A percentile compares a stretch with the other conserved stretches of the same genome.
Evolutionary conservation across 78 protist species (phyloP).

Genomic region (Dictyostelium citrinum): DNA sequence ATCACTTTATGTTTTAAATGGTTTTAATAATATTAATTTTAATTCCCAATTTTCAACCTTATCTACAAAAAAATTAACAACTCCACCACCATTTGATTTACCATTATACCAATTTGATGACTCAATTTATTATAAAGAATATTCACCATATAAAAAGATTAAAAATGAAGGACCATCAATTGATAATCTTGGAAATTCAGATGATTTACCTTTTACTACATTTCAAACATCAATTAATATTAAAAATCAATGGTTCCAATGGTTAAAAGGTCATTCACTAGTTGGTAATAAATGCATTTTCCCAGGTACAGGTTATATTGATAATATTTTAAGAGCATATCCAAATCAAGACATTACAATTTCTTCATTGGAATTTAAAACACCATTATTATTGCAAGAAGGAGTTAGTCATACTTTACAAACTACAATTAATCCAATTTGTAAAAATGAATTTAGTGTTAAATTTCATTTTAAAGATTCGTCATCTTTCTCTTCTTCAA

Average conservation of each 20-base stretch:
- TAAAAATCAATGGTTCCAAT: background rate
- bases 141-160: background rate
- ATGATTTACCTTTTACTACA: background rate
- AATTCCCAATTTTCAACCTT: background rate
- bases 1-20: background rate
- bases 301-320: constrained; percentile 47
- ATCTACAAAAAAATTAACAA: background rate
- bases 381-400: constrained; percentile 22
- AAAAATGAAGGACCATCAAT: background rate
- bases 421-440: background rate
- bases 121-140: background rate
- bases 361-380: constrained; percentile 28
- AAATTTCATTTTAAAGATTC: background rate
- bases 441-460: background rate
- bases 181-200: background rate
- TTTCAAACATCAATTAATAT: background rate
- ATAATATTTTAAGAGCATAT: background rate
- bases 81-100: background rate
- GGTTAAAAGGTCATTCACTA: constrained; percentile 22
- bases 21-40: background rate
- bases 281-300: background rate
- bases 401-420: background rate
- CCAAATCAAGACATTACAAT: background rate
- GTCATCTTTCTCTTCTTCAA: too few relatives aligned
- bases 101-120: constrained; percentile 29